Conservation (phyloP, 768 basidiomycete species). For the Pleurotus eryngii region DNA sequence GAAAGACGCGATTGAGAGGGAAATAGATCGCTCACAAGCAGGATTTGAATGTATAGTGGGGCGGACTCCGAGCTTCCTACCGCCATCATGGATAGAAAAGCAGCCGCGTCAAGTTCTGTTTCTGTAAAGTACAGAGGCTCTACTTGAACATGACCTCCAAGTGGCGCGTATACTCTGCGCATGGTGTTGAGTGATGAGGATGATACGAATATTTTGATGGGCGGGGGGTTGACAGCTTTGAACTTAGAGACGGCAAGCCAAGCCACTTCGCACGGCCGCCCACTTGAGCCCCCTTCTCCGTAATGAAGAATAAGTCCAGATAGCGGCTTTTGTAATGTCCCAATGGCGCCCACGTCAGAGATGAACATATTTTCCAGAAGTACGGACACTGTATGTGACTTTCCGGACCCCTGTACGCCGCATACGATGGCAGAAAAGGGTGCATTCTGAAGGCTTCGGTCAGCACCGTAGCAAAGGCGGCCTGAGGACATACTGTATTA, state of each 20-base stretch:
- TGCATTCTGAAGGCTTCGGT: conserved; percentile 45
- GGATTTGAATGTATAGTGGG: conserved; percentile 66
- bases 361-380: conserved; percentile 71
- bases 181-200: conserved; percentile 59
- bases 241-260: conserved; percentile 44
- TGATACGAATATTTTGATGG: conserved; percentile 54
- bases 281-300: conserved; percentile 58
- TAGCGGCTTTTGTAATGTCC: conserved; percentile 50
- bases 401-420: conserved; percentile 73
- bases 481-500: conserved; percentile 49
- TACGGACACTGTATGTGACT: conserved; percentile 69
- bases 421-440: conserved; percentile 76
- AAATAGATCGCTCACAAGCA: conserved; percentile 17
- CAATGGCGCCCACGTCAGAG: conserved; percentile 44
- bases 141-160: conserved; percentile 48
- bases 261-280: conserved; percentile 64
- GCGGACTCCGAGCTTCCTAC: conserved; percentile 57
- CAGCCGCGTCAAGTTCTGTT: conserved; percentile 62
- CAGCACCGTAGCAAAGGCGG: not conserved
- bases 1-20: not conserved
- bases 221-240: conserved; percentile 27
- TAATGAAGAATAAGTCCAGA: conserved; percentile 67
- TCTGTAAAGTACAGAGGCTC: conserved; percentile 53
- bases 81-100: conserved; percentile 75
- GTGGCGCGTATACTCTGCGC: conserved; percentile 49